A percentile compares a stretch with the other conserved stretches of the same genome.
Evolutionary conservation across 345 rosid genomes (phyloP).

Genomic region (Viola odorata): DNA sequence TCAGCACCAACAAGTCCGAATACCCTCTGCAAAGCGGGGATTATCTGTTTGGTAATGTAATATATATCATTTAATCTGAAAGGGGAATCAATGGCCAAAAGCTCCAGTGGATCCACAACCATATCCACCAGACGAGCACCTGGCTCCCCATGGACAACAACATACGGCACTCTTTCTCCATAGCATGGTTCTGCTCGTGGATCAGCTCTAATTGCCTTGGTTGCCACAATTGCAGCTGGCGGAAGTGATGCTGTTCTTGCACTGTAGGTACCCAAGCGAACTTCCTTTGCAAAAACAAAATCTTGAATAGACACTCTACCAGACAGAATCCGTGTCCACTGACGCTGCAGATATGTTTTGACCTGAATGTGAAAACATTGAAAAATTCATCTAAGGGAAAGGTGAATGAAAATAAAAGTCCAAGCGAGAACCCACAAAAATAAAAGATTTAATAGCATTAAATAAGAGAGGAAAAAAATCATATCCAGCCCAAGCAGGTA

Average conservation of each 20-base stretch:
- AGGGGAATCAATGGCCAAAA: conserved; percentile 69
- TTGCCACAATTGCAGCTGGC: conserved; percentile 90
- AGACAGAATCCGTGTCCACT: conserved; percentile 77
- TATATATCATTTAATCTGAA: conserved; percentile 76
- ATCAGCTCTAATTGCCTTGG: conserved; percentile 80
- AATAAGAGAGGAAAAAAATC: too few species aligned
- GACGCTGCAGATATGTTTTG: conserved; percentile 73
- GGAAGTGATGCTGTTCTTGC: conserved; percentile 65
- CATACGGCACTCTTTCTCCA: conserved; percentile 84
- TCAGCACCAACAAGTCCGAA: conserved; percentile 89
- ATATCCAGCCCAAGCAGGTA: too few species aligned
- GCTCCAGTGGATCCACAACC: conserved; percentile 88
- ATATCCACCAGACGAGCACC: conserved; percentile 88
- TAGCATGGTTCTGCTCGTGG: conserved; percentile 89
- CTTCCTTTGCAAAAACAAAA: conserved; percentile 93
- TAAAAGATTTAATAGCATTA: too few species aligned
- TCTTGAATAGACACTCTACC: conserved; percentile 89
- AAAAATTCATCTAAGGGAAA: neutral
- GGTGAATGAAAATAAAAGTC: too few species aligned
- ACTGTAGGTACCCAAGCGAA: conserved; percentile 85
- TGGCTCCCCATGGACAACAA: conserved; percentile 89
- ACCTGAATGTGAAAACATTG: conserved; percentile 41
- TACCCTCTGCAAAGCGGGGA: conserved; percentile 80
- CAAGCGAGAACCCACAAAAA: too few species aligned
- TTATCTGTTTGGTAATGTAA: conserved; percentile 90